Evolutionary conservation across 202 grass and related monocot genomes (phyloP).

Genomic region (Miscanthus sacchariflorus): DNA sequence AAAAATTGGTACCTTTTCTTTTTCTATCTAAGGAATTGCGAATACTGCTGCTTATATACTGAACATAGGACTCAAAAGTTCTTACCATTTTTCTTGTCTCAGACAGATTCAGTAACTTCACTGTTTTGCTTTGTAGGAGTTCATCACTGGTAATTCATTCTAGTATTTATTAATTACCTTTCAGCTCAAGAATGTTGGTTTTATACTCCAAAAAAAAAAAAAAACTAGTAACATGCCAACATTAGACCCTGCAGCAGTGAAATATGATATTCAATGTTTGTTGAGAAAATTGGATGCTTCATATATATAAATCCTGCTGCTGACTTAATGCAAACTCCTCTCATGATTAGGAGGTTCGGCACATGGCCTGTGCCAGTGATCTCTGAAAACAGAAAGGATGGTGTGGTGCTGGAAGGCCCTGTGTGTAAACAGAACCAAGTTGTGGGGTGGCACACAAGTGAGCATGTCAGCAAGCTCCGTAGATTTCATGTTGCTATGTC

Average conservation of each 20-base stretch:
- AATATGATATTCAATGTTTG: background rate
- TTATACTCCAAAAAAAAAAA: background rate
- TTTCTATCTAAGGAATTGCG: background rate
- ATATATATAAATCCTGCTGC: background rate
- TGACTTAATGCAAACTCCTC: slow-evolving; percentile 44
- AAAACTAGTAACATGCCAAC: background rate
- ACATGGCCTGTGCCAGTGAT: slow-evolving; percentile 93
- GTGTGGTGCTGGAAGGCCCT: slow-evolving; percentile 77
- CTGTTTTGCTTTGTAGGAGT: background rate
- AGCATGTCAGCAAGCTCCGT: slow-evolving; percentile 71
- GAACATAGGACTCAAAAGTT: background rate
- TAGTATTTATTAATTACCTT: background rate
- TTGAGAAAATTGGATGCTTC: slow-evolving; percentile 9
- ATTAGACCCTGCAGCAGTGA: background rate
- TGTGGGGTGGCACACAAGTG: slow-evolving; percentile 89
- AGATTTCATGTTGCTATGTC: slow-evolving; percentile 98
- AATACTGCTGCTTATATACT: background rate
- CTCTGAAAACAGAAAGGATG: slow-evolving; percentile 58
- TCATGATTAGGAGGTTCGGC: slow-evolving; percentile 81
- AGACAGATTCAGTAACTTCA: background rate
- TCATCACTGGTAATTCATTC: background rate
- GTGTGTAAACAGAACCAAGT: slow-evolving; percentile 85
- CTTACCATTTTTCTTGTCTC: background rate
- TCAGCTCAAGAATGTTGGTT: background rate
- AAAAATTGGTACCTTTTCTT: slow-evolving; percentile 17